Percentiles rank a stretch among this genome's conserved stretches.
Evolutionary conservation across 2,329 filamentous ascomycete species (phyloP).

Genomic region (Sporothrix protearum): DNA sequence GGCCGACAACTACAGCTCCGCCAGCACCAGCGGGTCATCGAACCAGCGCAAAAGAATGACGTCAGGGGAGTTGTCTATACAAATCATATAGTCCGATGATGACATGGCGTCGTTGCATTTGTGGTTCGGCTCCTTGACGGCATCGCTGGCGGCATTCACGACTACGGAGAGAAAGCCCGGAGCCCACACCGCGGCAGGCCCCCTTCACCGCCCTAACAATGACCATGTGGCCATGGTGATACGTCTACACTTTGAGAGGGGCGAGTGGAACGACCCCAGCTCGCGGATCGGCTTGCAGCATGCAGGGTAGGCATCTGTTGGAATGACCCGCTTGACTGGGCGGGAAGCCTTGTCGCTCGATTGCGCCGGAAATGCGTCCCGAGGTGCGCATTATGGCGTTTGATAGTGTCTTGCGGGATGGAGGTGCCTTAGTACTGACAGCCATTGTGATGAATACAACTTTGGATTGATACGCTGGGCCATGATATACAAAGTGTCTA

Average conservation of each 20-base stretch:
- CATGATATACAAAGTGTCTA: too few species aligned
- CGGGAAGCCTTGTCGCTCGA: constrained; percentile 19
- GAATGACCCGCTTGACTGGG: constrained; percentile 34
- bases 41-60: constrained; percentile 34
- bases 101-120: constrained; percentile 34
- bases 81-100: constrained; percentile 35
- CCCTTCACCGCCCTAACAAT: constrained; percentile 35
- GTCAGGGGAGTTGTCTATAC: constrained; percentile 39
- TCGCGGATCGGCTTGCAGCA: constrained; percentile 33
- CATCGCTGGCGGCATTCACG: constrained; percentile 38
- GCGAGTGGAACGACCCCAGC: constrained; percentile 34
- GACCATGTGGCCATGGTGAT: constrained; percentile 36
- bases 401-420: constrained; percentile 10
- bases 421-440: not conserved
- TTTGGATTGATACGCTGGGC: not conserved
- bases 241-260: constrained; percentile 35
- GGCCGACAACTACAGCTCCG: constrained; percentile 28
- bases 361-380: not conserved
- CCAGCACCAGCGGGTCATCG: constrained; percentile 35
- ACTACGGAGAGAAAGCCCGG: constrained; percentile 38
- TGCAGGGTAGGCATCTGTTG: constrained; percentile 32
- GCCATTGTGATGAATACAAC: not conserved
- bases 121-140: constrained; percentile 40
- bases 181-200: constrained; percentile 36
- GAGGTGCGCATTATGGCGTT: constrained; percentile 21